These are phyloP conservation scores for Discostella stelligera DNA, from an alignment of 352 stramenopile genomes.

Conservation along the genomic window DNA sequence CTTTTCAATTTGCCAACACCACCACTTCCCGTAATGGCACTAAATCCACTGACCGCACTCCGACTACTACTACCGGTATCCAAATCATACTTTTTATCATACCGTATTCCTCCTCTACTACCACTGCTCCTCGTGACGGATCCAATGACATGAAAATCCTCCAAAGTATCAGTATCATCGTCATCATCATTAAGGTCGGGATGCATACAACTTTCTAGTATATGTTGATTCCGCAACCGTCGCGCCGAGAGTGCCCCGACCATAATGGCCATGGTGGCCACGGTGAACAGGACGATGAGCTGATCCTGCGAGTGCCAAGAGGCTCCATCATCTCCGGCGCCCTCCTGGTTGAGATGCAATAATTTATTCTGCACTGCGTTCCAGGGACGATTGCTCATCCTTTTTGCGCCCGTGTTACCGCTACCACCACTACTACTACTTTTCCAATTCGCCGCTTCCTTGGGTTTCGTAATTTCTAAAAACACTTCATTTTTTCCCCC, in stretches of 20 bases:
- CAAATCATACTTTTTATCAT: constrained; percentile 34
- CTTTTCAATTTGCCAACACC: constrained; percentile 31
- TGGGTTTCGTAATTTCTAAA: constrained; percentile 21
- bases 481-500: constrained; percentile 33
- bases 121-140: not conserved
- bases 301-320: constrained; percentile 40
- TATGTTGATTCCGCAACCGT: constrained; percentile 45
- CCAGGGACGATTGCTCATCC: not conserved
- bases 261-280: constrained; percentile 71
- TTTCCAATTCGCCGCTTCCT: not conserved
- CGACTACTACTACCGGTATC: not conserved
- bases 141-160: not conserved
- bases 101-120: constrained; percentile 13
- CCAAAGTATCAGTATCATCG: constrained; percentile 24
- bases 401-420: not conserved
- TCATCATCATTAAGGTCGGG: constrained; percentile 67
- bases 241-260: constrained; percentile 64
- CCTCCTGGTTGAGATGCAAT: not conserved
- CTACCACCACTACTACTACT: not conserved
- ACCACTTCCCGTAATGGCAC: constrained; percentile 5
- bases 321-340: not conserved
- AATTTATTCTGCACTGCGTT: constrained; percentile 3
- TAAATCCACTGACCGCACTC: not conserved
- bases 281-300: constrained; percentile 65
- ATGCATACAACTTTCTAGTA: constrained; percentile 70